Evolutionary conservation across 306 rosid species (phyloP), one percentile per base, ranked within the genome.

Genomic region (Boehmeria nivea): DNA sequence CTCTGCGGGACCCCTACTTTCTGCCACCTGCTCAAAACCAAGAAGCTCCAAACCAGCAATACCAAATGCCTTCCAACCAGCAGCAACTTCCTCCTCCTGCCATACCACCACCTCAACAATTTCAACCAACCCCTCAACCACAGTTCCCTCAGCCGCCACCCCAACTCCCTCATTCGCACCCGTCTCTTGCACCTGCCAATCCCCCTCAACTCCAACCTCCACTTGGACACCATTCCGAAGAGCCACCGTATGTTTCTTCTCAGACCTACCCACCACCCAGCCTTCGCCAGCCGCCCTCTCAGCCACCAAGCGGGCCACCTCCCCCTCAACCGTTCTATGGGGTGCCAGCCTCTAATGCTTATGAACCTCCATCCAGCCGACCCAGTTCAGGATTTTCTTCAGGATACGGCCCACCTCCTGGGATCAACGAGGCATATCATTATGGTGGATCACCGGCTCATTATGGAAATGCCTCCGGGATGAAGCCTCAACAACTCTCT

Each of bases 211-310:
- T 76, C 72, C 96, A 77, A 65, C 80, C 76, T 33, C 60, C 95
- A 74, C 63, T 81, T 67, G 12, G 78, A 71, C 95, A 85, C 68
- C 97, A 72, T 64, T 65, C 71, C 26, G 97, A 89, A 67, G 93
- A 89, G 72, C 40, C 83, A 24, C 72, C 91, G 26, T 85, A 78
- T 51, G 61, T 47, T 71, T 73, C 95, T 70, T 58, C 91, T 63
- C 95, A 76, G 66, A 85, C 15, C 76, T 83, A 74, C 68, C 80
- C 83, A 40, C 84, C 86, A 22, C 78, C 78, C 45, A 67, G n/a
- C n/a, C 65, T 68, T 55, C 84, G 78, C 36, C 86, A 82, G 67
- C 76, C 79, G 16, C 83, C 84, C 52, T 60, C 79, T 63, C 95
- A 76, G 73, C 70, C 81, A 17, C 82, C 82, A 16, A 65, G 72